phyloP scores from a whole-genome alignment of 805 yeast species.

The Yarrowia deformans region DNA sequence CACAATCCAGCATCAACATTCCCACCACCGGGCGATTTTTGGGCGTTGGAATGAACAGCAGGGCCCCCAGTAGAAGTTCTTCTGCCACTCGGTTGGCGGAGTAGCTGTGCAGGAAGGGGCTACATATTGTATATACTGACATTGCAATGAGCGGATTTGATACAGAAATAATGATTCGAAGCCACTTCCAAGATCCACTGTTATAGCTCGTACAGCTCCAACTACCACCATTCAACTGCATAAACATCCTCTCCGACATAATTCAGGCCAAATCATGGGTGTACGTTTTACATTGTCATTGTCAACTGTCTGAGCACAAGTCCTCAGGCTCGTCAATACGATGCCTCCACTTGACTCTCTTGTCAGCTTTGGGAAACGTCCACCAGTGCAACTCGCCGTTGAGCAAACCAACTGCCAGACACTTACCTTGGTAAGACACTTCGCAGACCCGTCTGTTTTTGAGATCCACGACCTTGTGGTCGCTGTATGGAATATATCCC shows the following conservation, averaged over 20 bases:
- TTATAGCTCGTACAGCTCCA: too few relatives aligned
- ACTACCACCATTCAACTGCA: too few relatives aligned
- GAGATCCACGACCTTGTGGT: background rate
- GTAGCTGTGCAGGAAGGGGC: background rate
- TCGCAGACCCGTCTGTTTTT: background rate
- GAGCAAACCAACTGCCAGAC: background rate
- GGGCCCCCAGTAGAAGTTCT: constrained; percentile 16
- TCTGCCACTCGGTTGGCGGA: constrained; percentile 12
- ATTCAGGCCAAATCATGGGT: too few relatives aligned
- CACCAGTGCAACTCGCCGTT: background rate
- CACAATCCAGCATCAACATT: constrained; percentile 2
- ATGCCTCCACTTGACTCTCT: background rate
- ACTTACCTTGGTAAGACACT: background rate
- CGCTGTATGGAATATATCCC: background rate
- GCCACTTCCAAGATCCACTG: too few relatives aligned
- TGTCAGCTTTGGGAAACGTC: background rate
- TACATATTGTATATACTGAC: too few relatives aligned
- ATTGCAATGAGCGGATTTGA: too few relatives aligned
- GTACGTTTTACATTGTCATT: too few relatives aligned
- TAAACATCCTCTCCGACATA: too few relatives aligned
- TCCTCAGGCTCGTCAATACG: background rate
- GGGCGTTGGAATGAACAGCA: background rate
- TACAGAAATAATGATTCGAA: too few relatives aligned
- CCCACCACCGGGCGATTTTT: constrained; percentile 5
- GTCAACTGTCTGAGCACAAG: too few relatives aligned